phyloP scores from a whole-genome alignment of 2,329 filamentous ascomycete species.

The Sarocladiaceae sp. region DNA sequence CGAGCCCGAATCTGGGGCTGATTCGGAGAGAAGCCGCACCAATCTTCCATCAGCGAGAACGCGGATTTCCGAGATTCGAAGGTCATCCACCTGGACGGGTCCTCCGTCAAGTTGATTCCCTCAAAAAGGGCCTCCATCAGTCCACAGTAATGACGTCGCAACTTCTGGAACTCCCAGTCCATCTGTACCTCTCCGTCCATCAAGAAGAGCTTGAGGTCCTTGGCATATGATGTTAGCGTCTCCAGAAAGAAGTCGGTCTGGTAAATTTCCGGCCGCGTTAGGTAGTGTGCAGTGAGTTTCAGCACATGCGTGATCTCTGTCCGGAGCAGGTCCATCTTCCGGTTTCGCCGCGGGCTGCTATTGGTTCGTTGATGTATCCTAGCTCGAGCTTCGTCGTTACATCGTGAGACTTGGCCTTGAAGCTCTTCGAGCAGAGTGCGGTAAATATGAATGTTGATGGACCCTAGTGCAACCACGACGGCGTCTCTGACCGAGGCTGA shows the following conservation, averaged over 20 bases:
- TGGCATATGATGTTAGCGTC: conserved; percentile 83
- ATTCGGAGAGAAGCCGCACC: conserved; percentile 96
- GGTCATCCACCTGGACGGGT: conserved; percentile 90
- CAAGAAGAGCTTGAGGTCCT: conserved; percentile 86
- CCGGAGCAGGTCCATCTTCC: conserved; percentile 77
- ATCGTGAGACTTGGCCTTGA: conserved; percentile 76
- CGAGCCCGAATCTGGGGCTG: conserved; percentile 73
- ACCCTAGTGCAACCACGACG: conserved; percentile 85
- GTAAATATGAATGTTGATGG: conserved; percentile 92
- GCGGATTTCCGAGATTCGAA: conserved; percentile 94
- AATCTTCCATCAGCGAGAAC: conserved; percentile 96
- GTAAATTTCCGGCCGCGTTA: conserved; percentile 71
- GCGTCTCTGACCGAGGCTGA: conserved; percentile 80
- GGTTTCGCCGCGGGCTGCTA: conserved; percentile 74
- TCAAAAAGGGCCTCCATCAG: conserved; percentile 90
- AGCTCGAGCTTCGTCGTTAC: conserved; percentile 81
- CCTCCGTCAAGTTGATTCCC: conserved; percentile 76
- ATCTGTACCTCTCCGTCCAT: conserved; percentile 93
- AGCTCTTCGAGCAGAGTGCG: conserved; percentile 84
- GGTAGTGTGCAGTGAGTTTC: conserved; percentile 84
- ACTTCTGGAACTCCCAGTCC: conserved; percentile 88
- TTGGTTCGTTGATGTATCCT: conserved; percentile 81
- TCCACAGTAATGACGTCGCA: conserved; percentile 90
- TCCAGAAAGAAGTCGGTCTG: conserved; percentile 85
- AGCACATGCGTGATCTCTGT: conserved; percentile 97